phyloP scores from a whole-genome alignment of 305 asterid genomes.

The Caryopteris hybrid region DNA sequence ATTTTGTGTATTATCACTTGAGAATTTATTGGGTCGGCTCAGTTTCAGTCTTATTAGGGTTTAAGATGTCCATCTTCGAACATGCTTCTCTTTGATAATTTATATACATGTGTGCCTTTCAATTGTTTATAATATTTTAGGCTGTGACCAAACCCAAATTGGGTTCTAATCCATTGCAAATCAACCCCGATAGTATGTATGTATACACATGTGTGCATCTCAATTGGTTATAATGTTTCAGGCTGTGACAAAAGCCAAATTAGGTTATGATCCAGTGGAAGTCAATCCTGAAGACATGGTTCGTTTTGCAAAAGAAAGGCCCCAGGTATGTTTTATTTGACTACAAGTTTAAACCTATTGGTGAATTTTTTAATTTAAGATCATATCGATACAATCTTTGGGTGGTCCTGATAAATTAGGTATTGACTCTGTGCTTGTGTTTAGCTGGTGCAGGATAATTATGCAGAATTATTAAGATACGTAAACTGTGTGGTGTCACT shows the following conservation, averaged over 20 bases:
- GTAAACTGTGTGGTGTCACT: background rate
- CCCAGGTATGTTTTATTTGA: conserved; percentile 63
- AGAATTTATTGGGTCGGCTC: background rate
- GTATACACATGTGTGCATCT: background rate
- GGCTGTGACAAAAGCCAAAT: conserved; percentile 98
- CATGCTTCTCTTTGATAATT: conserved; percentile 2
- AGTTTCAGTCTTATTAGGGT: conserved; percentile 6
- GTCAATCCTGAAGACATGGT: conserved; percentile 99
- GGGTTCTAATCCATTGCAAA: conserved; percentile 96
- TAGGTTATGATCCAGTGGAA: conserved; percentile 97
- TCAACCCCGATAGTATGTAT: conserved; percentile 86
- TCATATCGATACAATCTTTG: background rate
- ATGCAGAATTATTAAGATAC: background rate
- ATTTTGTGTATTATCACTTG: background rate
- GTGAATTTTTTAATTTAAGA: conserved; percentile 10
- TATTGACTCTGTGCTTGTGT: background rate
- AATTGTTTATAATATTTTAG: conserved; percentile 31
- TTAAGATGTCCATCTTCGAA: conserved; percentile 7
- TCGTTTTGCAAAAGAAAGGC: conserved; percentile 91
- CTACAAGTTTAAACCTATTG: background rate
- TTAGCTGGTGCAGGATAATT: conserved; percentile 2
- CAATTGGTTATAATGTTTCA: conserved; percentile 24
- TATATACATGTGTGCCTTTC: background rate
- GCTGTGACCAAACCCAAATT: conserved; percentile 96
- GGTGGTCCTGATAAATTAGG: conserved; percentile 6